Percentiles rank a stretch among this genome's conserved stretches.
phyloP scores from a whole-genome alignment of 331 rosid genomes.

The Ulmus americana region DNA sequence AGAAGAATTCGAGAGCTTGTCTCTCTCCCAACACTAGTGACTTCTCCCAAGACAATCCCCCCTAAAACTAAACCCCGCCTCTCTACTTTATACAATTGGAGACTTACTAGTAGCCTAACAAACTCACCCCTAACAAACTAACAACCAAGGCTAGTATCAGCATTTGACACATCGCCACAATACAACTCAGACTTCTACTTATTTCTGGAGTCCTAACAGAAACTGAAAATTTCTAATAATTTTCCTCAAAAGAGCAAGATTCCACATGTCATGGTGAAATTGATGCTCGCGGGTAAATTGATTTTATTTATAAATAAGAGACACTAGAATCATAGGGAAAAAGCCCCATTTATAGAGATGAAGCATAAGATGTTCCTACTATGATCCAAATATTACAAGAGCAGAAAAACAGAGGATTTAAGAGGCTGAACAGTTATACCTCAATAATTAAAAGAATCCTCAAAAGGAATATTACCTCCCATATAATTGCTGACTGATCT shows the following conservation, averaged over 20 bases:
- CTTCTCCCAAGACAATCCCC: no score
- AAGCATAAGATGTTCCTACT: neutral
- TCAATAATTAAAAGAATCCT: neutral
- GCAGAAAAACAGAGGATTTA: neutral
- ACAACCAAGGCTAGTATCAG: no score
- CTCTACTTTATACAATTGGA: no score
- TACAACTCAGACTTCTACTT: no score
- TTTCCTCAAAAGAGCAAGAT: neutral
- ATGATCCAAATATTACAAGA: neutral
- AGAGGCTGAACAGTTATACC: neutral
- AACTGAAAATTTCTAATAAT: no score
- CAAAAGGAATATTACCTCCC: constrained; percentile 61
- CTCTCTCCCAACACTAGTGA: no score
- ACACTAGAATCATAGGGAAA: neutral
- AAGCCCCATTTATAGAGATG: neutral
- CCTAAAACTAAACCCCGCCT: no score
- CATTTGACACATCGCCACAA: no score
- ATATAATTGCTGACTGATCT: constrained; percentile 74
- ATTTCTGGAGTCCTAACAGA: no score
- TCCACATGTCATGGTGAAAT: neutral
- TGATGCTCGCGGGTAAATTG: no score
- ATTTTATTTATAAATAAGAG: neutral
- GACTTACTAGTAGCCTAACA: no score
- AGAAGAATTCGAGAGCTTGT: neutral
- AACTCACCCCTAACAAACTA: no score